Evolutionary conservation across 306 rosid species (phyloP), one percentile per base, ranked within the genome.

Genomic region (Ziziphus jujuba): DNA sequence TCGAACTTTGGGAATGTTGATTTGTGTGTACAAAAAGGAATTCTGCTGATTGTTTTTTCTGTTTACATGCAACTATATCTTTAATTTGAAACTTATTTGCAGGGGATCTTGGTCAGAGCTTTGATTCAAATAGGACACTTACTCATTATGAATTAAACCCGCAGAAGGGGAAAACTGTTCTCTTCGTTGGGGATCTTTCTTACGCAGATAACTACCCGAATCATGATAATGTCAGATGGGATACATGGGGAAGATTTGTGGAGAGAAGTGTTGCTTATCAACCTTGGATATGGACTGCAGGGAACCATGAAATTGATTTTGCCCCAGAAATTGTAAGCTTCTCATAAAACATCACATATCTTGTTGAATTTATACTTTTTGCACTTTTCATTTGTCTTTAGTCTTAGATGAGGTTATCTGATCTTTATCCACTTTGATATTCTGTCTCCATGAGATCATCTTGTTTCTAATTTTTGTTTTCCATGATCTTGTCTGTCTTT

Each of bases 241-340:
- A 92, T 81, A 74, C 93, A 50, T 87, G 96, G 97, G 96, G 88
- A 83, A 87, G 97, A 63, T 90, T 90, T 9, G 13, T 48, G 3
- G 97, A 93, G 85, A 87, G 98, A 81, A 87, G 93, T 53, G 56
- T 7, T 69, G 98, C 98, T 61, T 93, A 87, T 88, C 97, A 93
- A 77, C 97, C 98, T 16, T 93, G 98, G 98, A 87, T 92, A 75
- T 92, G 98, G 96, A 90, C 97, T 9, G 84, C 89, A 28, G 98
- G 97, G 47, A 92, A 92, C 76, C 97, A 92, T 73, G 98, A 90
- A 76, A 25, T 92, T 59, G 91, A 86, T 78, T 90, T 77, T 75
- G 87, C 36, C 50, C 96, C 96, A 20, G 77, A 84, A 73, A 76
- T 92, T 45, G 98, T 89, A 68, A 85, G 87, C 35, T 33, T 82